Conservation (phyloP, 805 yeast genomes). For the Candida namnaoensis region DNA sequence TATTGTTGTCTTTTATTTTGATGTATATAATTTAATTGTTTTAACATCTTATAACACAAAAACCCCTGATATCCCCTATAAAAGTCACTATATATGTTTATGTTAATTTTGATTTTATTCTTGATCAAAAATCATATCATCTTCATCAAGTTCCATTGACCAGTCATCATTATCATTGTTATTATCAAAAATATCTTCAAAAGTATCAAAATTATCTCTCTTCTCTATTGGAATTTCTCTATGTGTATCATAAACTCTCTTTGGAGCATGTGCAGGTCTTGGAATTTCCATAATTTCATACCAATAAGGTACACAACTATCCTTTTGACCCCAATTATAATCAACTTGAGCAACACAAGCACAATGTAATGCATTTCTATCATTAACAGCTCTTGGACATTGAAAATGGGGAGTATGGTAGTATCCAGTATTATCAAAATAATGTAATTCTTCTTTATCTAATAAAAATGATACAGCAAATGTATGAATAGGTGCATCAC, state of each 20-base stretch:
- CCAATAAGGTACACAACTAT: constrained; percentile 16
- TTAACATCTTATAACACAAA: no score
- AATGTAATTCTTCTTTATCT: constrained; percentile 54
- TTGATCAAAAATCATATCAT: no score
- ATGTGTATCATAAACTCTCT: constrained; percentile 1
- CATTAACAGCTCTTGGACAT: constrained; percentile 52
- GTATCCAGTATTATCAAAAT: constrained; percentile 74
- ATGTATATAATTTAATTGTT: no score
- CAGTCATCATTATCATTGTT: not conserved
- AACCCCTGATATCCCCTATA: no score
- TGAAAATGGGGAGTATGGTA: constrained; percentile 61
- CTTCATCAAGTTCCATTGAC: not conserved
- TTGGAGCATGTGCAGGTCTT: constrained; percentile 13
- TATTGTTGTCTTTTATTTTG: no score
- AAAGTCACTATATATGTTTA: no score
- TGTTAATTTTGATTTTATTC: no score
- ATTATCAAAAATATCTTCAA: not conserved
- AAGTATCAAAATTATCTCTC: not conserved
- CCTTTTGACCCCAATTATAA: constrained; percentile 16
- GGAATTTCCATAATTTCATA: constrained; percentile 8
- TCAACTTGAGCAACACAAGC: constrained; percentile 32
- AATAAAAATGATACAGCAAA: constrained; percentile 68
- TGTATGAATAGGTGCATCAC: constrained; percentile 81
- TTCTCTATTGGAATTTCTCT: not conserved
- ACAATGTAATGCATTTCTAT: constrained; percentile 38